Base-by-base conservation (phyloP, 2,329 filamentous ascomycete genomes). In the Fusarium sp. region DNA sequence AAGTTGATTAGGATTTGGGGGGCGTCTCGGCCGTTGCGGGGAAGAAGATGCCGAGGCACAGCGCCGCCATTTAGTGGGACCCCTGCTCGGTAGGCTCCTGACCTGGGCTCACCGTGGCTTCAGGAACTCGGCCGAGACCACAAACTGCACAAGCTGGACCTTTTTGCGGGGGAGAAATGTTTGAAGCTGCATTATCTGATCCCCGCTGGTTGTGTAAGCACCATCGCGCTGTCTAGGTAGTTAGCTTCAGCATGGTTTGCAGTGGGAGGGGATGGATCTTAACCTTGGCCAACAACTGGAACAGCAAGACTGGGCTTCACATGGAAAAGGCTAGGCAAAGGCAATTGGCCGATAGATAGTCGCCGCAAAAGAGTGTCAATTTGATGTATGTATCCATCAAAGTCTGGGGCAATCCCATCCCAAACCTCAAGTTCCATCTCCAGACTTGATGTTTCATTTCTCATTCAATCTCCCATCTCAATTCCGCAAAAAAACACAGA, bases 21-120 rank as follows among this genome's bases (percentile, higher is more conserved):
- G 23, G 23, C 23, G 60, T 58, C 56, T 70, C 73, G 65, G 72
- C 64, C 54, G 58, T 75, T 73, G 75, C 71, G 75, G 75, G 76
- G 75, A 68, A 74, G 57, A 65, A 68, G 62, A 68, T 73, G 73
- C 75, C 76, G 75, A 76, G 76, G 76, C 74, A 68, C 70, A 61
- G 62, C 54, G 39, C 39, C 23, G 23, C 65, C 51, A 41, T 23
- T n/a, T 8, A 39, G 72, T 75, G 73, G 73, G 65, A 65, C 72
- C 18, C 30, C 18, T 57, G 23, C 58, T 70, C 68, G 68, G 64
- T 47, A 61, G 39, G 39, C 31, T 43, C 34, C 54, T 31, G 13
- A 37, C n/a, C 18, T 47, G 28, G 30, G 36, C 23, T 46, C 23
- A 46, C 12, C 12, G 28, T 50, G n/a, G 60, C 36, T n/a, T 12